A percentile compares a stretch with the other conserved stretches of the same genome.
Conservation (phyloP, 2,329 filamentous ascomycete species). For the Aureobasidium namibiae region DNA sequence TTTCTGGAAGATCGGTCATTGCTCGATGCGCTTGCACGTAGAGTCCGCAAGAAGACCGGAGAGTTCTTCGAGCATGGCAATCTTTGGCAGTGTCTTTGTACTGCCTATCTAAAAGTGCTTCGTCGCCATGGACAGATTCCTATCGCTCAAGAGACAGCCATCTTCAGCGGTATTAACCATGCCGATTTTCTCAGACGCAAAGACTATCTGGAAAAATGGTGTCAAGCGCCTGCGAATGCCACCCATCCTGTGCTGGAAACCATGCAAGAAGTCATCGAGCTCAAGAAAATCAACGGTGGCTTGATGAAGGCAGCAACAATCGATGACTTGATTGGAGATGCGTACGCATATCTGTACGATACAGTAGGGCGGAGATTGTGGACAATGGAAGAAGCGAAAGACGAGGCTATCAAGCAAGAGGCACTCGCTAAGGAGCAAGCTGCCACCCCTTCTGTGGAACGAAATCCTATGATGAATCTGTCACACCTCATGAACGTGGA, state of each 20-base stretch:
- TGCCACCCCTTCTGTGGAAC: slow-evolving; percentile 15
- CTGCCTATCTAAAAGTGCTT: slow-evolving; percentile 47
- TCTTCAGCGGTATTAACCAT: slow-evolving; percentile 56
- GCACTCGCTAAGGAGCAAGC: slow-evolving; percentile 19
- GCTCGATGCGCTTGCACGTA: slow-evolving; percentile 68
- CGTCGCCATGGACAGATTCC: slow-evolving; percentile 49
- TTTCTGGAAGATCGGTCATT: slow-evolving; percentile 66
- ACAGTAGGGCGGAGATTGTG: slow-evolving; percentile 56
- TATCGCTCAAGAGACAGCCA: slow-evolving; percentile 54
- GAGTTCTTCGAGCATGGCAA: slow-evolving; percentile 60
- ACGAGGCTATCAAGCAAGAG: slow-evolving; percentile 13
- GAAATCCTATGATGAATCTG: slow-evolving; percentile 26
- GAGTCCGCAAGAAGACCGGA: slow-evolving; percentile 71
- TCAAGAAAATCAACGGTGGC: slow-evolving; percentile 74
- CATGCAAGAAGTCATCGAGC: slow-evolving; percentile 57
- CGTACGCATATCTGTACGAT: slow-evolving; percentile 70
- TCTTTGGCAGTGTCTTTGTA: slow-evolving; percentile 55
- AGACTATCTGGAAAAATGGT: slow-evolving; percentile 52
- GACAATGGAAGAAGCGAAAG: slow-evolving; percentile 20
- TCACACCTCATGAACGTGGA: slow-evolving; percentile 28
- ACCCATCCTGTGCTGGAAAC: slow-evolving; percentile 48
- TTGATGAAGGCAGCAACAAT: slow-evolving; percentile 79
- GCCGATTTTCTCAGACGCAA: slow-evolving; percentile 58
- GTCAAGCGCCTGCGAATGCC: slow-evolving; percentile 40
- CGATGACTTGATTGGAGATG: slow-evolving; percentile 88